Evolutionary conservation across 2,329 filamentous ascomycete species (phyloP), one percentile per base, ranked within the genome.

Genomic region (Emmonsiellopsis sp.): DNA sequence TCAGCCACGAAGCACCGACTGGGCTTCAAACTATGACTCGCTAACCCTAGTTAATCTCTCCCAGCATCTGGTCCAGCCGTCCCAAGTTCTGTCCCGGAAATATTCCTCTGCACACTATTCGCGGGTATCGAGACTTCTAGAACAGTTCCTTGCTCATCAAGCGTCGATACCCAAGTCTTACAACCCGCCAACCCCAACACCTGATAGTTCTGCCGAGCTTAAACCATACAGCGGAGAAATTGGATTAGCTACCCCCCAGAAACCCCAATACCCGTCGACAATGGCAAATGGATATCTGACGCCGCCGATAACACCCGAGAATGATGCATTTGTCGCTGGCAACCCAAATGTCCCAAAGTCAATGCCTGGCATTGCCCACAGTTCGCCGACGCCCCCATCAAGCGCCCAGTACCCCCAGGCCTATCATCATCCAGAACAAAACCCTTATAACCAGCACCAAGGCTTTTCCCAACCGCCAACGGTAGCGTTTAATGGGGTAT

Each of bases 1-100:
- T 41, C 89, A 95, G 69, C 79, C 85, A 59, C 82, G 82, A 58
- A 84, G 88, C 57, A 81, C 80, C 40, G 85, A 90, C 59, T 94
- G 89, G 87, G 84, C 80, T 55, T 76, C 72, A 45, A 72, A 74
- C 55, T 79, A 76, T 59, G 75, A 77, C 60, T 73, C 72, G 35
- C 71, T 70, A 60, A 77, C 74, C 5, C 75, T 85, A 15, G 75
- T 84, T 57, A 78, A 78, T 57, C 70, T 86, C 53, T 84, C 82
- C 16, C 83, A 85, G 65, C 79, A 84, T 63, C 72, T 87, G 50
- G 79, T 82, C 60, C 79, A 82, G 60, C 84, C 85, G 41, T 87
- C 85, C 7, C 78, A 80, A 59, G 83, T 87, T 31, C 72, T 88
- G 34, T 76, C 79, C 52, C 76, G 84, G 61, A 89, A 89, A 65